phyloP scores from a whole-genome alignment of 805 yeast genomes.

The Saccharomycopsis oosterbeekiorum region DNA sequence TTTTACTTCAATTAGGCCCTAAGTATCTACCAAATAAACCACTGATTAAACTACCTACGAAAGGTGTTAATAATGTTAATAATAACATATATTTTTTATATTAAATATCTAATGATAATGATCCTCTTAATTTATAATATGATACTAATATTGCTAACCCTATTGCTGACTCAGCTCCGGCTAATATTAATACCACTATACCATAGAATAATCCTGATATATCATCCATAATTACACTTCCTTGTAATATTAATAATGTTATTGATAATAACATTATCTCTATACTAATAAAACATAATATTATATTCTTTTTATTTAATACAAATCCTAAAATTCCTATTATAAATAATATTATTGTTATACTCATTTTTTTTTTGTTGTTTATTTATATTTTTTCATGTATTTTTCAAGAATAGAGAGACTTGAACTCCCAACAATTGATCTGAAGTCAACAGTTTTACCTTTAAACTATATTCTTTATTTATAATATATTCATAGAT shows the following conservation, averaged over 20 bases:
- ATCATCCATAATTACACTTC: conserved; percentile 18
- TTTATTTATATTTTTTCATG: conserved; percentile 1
- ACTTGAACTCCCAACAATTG: conserved; percentile 17
- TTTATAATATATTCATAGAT: not conserved
- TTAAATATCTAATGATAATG: conserved; percentile 18
- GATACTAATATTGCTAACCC: conserved; percentile 20
- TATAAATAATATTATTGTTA: conserved; percentile 17
- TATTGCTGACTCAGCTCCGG: conserved; percentile 21
- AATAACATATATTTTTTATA: conserved; percentile 12
- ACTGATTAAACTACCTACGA: conserved; percentile 17
- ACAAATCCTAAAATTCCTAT: conserved; percentile 19
- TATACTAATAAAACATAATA: conserved; percentile 18
- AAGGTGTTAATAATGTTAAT: conserved; percentile 17
- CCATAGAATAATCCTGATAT: conserved; percentile 18
- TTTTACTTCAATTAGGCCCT: conserved; percentile 16
- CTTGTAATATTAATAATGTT: conserved; percentile 18
- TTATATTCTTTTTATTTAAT: conserved; percentile 18
- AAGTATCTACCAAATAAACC: conserved; percentile 20
- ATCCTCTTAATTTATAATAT: conserved; percentile 21
- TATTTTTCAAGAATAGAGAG: conserved; percentile 15
- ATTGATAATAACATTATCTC: conserved; percentile 20
- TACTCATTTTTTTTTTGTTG: conserved; percentile 6
- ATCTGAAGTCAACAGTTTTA: conserved; percentile 16
- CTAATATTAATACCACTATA: conserved; percentile 18
- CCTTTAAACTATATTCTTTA: conserved; percentile 17